Base-by-base conservation (phyloP, 768 basidiomycete genomes). In the Trametes villosa region DNA sequence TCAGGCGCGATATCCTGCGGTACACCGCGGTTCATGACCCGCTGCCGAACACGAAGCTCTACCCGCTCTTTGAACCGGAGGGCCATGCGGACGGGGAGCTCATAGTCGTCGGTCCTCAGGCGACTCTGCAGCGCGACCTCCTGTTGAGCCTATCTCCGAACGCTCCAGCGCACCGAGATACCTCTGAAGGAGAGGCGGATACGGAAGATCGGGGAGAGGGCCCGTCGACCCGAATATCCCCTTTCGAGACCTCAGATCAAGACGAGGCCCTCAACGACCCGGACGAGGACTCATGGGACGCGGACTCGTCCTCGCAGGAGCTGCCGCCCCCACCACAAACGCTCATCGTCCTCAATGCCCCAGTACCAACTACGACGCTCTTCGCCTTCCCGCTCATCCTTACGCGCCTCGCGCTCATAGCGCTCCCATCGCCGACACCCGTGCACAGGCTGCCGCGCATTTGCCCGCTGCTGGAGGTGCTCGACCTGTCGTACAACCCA, bases 401-500 rank as follows among this genome's bases (percentile, higher is more conserved):
- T 45, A 88, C 86, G 1, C 83, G 79, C 49, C 75, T 91, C 42
- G 83, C 82, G 20, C 78, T 91, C 27, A 65, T 91, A 61, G 75
- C 82, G 45, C 70, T 90, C 33, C 74, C 80, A 1, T 57, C 73
- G 7, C 75, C 80, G 0, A 71, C 86, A 18, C 75, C 84, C 2
- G 67, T 92, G 20, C 80, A 85, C 62, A 78, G 85, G 61, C 72
- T 92, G 36, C 83, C 88, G 0, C 74, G 71, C 12, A 68, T 81
- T 15, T 88, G 86, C 63, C 90, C 89, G 0, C 70, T 86, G n/a
- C 74, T 92, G 27, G 74, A 81, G 22, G 67, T 86, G 26, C 71
- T 91, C 33, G 89, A 91, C 68, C 70, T 92, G 47, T 92, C 90
- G 0, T 89, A 81, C 69, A 91, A 91, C 50, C 36, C 53, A 5